These are phyloP conservation scores for Saccharomyces hybrid DNA, from an alignment of 1,139 yeast species.

Conservation along the genomic window DNA sequence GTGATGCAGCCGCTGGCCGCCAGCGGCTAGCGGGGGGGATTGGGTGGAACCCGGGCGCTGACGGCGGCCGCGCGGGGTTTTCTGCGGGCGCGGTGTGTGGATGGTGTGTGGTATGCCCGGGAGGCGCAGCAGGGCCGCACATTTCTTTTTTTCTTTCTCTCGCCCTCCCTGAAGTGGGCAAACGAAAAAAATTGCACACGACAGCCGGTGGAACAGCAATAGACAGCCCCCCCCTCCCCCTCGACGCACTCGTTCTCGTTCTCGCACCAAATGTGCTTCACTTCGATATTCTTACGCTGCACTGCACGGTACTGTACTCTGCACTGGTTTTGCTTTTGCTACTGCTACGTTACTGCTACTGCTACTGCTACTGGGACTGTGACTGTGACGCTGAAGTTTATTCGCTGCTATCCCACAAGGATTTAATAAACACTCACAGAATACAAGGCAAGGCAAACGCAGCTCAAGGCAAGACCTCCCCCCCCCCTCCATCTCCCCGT, in stretches of 20 bases:
- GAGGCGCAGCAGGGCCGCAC: not conserved
- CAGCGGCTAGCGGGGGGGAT: not conserved
- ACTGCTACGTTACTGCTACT: not conserved
- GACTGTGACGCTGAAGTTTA: not conserved
- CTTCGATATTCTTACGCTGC: not conserved
- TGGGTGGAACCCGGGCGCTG: not conserved
- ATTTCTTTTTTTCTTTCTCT: not conserved
- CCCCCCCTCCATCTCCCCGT: not conserved
- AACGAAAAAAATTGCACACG: not conserved
- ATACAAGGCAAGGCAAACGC: conserved; percentile 1
- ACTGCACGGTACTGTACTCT: not conserved
- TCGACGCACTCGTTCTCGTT: not conserved
- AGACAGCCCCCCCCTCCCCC: not conserved
- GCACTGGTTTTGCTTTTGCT: not conserved
- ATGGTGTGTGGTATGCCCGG: not conserved
- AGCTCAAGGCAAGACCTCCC: not conserved
- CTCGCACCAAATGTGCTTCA: not conserved
- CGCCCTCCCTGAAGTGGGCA: not conserved
- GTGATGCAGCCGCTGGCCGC: not conserved
- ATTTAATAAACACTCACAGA: not conserved
- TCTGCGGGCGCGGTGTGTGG: not conserved
- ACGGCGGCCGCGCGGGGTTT: conserved; percentile 1
- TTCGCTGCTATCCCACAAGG: not conserved
- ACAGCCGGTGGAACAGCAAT: not conserved
- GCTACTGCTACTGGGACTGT: not conserved